Conservation (phyloP, 2,329 filamentous ascomycete species). For the Periconia sp. region DNA sequence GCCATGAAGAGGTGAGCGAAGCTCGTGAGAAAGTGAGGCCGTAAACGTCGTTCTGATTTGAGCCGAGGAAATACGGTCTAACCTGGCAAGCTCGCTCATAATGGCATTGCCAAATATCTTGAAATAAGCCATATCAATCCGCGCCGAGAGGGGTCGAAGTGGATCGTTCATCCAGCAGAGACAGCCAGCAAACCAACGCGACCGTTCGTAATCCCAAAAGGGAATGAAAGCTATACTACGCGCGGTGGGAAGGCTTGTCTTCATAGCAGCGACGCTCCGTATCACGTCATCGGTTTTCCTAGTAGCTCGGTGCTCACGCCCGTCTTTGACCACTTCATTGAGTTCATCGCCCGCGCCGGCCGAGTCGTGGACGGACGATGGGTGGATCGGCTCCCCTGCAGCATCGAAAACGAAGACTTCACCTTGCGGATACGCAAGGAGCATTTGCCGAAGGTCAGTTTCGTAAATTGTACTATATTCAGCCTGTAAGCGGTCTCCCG, state of each 20-base stretch:
- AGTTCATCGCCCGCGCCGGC: too few species aligned
- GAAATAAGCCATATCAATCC: conserved; percentile 41
- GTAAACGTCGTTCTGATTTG: conserved; percentile 44
- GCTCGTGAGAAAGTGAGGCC: conserved; percentile 44
- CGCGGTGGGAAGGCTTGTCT: conserved; percentile 54
- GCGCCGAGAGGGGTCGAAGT: conserved; percentile 33
- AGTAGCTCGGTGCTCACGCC: too few species aligned
- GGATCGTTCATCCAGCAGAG: conserved; percentile 42
- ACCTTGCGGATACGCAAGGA: too few species aligned
- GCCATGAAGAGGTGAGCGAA: conserved; percentile 64
- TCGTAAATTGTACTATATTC: too few species aligned
- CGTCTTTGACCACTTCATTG: too few species aligned
- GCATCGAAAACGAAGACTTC: too few species aligned
- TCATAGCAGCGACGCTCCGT: conserved; percentile 55
- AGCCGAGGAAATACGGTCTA: conserved; percentile 56
- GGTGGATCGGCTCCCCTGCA: too few species aligned
- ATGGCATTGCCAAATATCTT: conserved; percentile 54
- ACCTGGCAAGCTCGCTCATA: conserved; percentile 62
- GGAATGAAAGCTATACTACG: conserved; percentile 46
- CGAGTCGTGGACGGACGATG: too few species aligned
- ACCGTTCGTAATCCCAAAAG: conserved; percentile 47
- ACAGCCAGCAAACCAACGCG: conserved; percentile 45
- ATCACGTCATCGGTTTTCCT: too few species aligned
- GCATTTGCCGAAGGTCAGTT: too few species aligned
- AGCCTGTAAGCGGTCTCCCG: too few species aligned